Conservation (phyloP, 108 stramenopile species). For the Discostella stelligeroides region DNA sequence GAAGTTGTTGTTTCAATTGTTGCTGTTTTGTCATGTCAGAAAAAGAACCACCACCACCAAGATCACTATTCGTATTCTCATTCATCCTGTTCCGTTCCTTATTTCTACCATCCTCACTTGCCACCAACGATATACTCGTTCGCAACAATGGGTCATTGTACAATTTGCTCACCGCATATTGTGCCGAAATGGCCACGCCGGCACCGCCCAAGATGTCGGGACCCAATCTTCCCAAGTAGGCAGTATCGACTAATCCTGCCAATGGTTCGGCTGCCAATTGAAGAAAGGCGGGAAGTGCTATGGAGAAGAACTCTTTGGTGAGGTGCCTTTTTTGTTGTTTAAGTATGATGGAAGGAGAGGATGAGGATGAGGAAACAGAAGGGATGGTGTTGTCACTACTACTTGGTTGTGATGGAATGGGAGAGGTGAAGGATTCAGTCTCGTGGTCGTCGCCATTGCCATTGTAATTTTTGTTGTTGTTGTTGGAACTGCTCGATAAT, state of each 20-base stretch:
- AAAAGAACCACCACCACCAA: not conserved
- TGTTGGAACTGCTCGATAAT: too few species aligned
- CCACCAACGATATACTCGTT: slow-evolving; percentile 89
- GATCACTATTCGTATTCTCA: not conserved
- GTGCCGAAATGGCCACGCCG: slow-evolving; percentile 91
- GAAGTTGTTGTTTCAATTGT: not conserved
- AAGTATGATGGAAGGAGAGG: too few species aligned
- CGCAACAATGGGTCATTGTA: slow-evolving; percentile 93
- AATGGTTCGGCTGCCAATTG: slow-evolving; percentile 93
- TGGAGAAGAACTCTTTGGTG: slow-evolving; percentile 81
- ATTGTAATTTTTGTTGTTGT: too few species aligned
- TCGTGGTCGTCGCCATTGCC: too few species aligned
- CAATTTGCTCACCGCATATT: slow-evolving; percentile 88
- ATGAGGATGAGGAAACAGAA: too few species aligned
- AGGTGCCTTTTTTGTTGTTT: slow-evolving; percentile 42
- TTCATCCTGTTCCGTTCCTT: slow-evolving; percentile 28
- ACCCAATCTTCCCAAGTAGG: slow-evolving; percentile 81
- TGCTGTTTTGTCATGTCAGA: not conserved
- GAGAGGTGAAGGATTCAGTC: too few species aligned
- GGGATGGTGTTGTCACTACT: too few species aligned
- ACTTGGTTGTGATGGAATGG: too few species aligned
- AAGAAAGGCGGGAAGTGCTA: slow-evolving; percentile 87
- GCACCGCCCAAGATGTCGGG: slow-evolving; percentile 91
- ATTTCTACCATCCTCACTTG: slow-evolving; percentile 73
- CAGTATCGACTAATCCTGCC: slow-evolving; percentile 89